Percentiles rank a stretch among this genome's conserved stretches.
Evolutionary conservation across 202 grass and related monocot genomes (phyloP).

Genomic region (Zizania palustris): DNA sequence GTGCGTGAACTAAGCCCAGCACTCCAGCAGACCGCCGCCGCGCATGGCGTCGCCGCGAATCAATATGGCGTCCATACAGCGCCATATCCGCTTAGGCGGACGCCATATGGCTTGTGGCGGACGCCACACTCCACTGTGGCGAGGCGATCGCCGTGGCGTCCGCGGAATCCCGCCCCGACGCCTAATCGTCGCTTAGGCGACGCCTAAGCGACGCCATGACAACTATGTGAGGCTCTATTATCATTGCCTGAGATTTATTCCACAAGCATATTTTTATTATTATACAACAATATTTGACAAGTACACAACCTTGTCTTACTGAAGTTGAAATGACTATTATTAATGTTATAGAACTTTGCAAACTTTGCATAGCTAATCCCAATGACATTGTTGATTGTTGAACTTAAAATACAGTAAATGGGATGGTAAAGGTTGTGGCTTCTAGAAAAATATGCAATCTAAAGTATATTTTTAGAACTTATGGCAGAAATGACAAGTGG

Average conservation of each 20-base stretch:
- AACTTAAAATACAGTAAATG: conserved; percentile 9
- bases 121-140: too few species aligned
- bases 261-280: conserved; percentile 14
- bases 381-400: not conserved
- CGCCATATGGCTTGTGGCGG: too few species aligned
- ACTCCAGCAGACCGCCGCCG: too few species aligned
- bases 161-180: too few species aligned
- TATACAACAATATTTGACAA: too few species aligned
- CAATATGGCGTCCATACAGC: too few species aligned
- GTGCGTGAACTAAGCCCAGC: too few species aligned
- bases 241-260: conserved; percentile 2
- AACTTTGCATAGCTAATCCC: conserved; percentile 26
- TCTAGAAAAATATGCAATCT: conserved; percentile 9
- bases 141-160: too few species aligned
- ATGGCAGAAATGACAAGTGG: not conserved
- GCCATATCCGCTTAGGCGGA: too few species aligned
- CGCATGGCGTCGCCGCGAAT: too few species aligned
- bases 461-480: conserved; percentile 4
- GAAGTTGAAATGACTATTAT: not conserved
- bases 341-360: not conserved
- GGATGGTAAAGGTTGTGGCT: conserved; percentile 1
- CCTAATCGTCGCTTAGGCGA: too few species aligned
- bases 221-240: conserved; percentile 1
- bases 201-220: too few species aligned
- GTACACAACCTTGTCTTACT: not conserved